A percentile compares a stretch with the other conserved stretches of the same genome.
phyloP scores from a whole-genome alignment of 2,329 filamentous ascomycete genomes.

The Trichoderma pleuroti region DNA sequence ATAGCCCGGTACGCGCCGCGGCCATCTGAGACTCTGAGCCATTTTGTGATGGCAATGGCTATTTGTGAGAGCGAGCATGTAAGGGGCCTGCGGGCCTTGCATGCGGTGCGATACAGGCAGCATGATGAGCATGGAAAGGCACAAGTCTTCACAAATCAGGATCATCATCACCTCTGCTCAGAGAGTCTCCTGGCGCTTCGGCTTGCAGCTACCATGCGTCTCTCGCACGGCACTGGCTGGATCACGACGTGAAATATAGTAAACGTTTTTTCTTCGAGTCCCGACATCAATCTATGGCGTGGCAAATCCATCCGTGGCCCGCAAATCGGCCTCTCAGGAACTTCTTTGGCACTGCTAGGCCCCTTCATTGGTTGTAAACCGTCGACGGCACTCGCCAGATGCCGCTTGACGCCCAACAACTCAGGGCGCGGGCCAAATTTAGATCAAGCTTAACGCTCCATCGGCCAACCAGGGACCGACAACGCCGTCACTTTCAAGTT shows the following conservation, averaged over 20 bases:
- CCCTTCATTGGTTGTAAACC: not conserved
- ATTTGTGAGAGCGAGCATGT: not conserved
- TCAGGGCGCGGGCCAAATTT: conserved; percentile 29
- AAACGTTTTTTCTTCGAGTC: not conserved
- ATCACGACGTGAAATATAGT: not conserved
- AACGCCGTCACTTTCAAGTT: conserved; percentile 20
- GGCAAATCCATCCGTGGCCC: not conserved
- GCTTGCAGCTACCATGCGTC: not conserved
- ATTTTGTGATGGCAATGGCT: conserved; percentile 1
- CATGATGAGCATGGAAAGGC: not conserved
- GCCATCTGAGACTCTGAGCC: not conserved
- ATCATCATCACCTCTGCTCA: not conserved
- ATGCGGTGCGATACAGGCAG: not conserved
- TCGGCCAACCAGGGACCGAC: conserved; percentile 34
- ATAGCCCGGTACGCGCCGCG: conserved; percentile 16
- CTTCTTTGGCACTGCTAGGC: not conserved
- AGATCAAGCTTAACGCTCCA: conserved; percentile 31
- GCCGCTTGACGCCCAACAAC: not conserved
- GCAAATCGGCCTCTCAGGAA: not conserved
- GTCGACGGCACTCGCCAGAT: not conserved
- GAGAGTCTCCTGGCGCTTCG: conserved; percentile 4
- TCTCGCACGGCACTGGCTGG: not conserved
- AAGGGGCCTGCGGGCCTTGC: conserved; percentile 5
- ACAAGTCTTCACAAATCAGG: not conserved
- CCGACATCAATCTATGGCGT: not conserved